These are phyloP conservation scores for Thielaviopsis populi DNA, from an alignment of 2,329 filamentous ascomycete genomes.

Conservation along the genomic window DNA sequence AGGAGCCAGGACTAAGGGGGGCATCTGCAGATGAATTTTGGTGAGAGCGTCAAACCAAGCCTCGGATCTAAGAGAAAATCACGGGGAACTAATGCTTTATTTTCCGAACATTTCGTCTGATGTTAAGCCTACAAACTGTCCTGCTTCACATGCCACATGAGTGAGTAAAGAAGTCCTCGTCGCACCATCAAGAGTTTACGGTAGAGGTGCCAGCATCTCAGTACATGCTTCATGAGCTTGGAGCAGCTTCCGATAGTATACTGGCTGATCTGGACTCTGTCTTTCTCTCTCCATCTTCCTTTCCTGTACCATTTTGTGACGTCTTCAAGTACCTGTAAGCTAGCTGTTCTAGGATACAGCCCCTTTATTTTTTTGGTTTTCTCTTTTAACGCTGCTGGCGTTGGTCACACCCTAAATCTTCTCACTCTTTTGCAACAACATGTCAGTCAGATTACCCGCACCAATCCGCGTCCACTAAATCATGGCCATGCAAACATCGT, in stretches of 20 bases:
- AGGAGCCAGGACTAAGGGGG: background rate
- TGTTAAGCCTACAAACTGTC: background rate
- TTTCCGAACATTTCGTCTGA: conserved; percentile 3
- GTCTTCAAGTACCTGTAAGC: too few species aligned
- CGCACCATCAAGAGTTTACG: too few species aligned
- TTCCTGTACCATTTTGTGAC: too few species aligned
- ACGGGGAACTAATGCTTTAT: background rate
- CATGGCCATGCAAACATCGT: background rate
- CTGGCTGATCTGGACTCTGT: too few species aligned
- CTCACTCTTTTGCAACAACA: background rate
- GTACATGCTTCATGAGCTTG: too few species aligned
- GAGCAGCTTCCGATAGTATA: too few species aligned
- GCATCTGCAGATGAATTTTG: background rate
- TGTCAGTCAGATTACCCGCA: background rate
- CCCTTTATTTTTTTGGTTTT: background rate
- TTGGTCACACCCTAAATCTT: background rate
- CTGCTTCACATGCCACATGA: background rate
- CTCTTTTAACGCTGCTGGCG: background rate
- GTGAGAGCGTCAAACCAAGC: background rate
- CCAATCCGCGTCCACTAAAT: background rate
- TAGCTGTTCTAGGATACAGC: background rate
- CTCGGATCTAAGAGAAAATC: background rate
- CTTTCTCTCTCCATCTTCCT: too few species aligned
- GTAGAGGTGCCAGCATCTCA: too few species aligned
- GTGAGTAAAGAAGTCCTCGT: too few species aligned